These are phyloP conservation scores for Apiospora pterosperma DNA, from an alignment of 2,329 filamentous ascomycete genomes.

Conservation along the genomic window DNA sequence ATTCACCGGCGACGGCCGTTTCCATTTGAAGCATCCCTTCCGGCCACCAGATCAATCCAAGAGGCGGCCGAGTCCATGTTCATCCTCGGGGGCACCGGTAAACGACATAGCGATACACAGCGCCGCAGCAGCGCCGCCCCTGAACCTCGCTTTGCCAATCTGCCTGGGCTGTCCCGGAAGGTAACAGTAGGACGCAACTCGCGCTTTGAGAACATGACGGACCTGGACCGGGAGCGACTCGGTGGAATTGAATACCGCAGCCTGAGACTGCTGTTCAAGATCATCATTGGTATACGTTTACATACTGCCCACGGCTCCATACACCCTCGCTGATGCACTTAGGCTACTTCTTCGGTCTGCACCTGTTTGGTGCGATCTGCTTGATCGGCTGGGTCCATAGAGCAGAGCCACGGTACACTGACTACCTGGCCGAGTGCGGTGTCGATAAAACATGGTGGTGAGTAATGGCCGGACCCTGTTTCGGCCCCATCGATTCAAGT, in stretches of 20 bases:
- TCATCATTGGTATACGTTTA: conserved; percentile 37
- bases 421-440: conserved; percentile 35
- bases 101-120: too few species aligned
- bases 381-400: conserved; percentile 45
- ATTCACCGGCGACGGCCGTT: too few species aligned
- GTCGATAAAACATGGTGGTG: conserved; percentile 47
- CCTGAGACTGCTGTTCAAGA: conserved; percentile 45
- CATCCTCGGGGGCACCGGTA: too few species aligned
- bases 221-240: conserved; percentile 38
- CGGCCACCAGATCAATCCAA: too few species aligned
- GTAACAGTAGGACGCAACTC: conserved; percentile 44
- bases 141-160: too few species aligned
- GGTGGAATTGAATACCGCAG: conserved; percentile 51
- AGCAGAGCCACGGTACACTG: conserved; percentile 36
- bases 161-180: conserved; percentile 38
- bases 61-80: too few species aligned
- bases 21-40: too few species aligned
- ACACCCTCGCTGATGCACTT: too few species aligned
- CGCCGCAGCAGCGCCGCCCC: too few species aligned
- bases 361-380: conserved; percentile 44
- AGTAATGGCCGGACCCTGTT: too few species aligned
- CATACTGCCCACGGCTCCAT: too few species aligned
- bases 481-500: too few species aligned
- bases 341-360: conserved; percentile 44
- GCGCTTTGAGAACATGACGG: conserved; percentile 39